Conservation (phyloP, 192 early-diverging fungal genomes). For the Backusella sp. region DNA sequence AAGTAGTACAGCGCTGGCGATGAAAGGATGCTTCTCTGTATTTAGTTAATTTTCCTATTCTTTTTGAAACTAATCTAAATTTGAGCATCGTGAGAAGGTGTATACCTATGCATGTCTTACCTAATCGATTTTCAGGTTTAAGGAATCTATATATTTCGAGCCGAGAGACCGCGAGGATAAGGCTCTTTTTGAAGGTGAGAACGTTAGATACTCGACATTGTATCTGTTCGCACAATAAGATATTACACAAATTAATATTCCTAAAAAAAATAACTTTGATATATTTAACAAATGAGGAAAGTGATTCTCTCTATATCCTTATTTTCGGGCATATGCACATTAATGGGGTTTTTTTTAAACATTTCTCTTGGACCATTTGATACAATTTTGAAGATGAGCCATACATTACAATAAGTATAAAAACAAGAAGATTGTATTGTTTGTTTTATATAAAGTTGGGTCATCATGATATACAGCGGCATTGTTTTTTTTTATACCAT, state of each 20-base stretch:
- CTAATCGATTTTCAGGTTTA: neutral
- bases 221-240: neutral
- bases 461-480: neutral
- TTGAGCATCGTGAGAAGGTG: neutral
- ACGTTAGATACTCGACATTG: neutral
- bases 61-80: neutral
- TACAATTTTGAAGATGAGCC: neutral
- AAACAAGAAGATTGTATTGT: neutral
- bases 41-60: neutral
- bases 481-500: neutral
- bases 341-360: neutral
- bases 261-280: neutral
- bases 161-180: neutral
- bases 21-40: neutral
- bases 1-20: neutral
- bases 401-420: neutral
- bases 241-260: neutral
- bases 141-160: neutral
- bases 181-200: neutral
- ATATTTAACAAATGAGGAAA: neutral
- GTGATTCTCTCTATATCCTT: no score
- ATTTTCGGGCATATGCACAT: neutral
- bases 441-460: neutral
- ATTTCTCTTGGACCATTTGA: neutral
- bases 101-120: neutral